Base-by-base conservation (phyloP, 2,329 filamentous ascomycete species). In the Venturia effusa region DNA sequence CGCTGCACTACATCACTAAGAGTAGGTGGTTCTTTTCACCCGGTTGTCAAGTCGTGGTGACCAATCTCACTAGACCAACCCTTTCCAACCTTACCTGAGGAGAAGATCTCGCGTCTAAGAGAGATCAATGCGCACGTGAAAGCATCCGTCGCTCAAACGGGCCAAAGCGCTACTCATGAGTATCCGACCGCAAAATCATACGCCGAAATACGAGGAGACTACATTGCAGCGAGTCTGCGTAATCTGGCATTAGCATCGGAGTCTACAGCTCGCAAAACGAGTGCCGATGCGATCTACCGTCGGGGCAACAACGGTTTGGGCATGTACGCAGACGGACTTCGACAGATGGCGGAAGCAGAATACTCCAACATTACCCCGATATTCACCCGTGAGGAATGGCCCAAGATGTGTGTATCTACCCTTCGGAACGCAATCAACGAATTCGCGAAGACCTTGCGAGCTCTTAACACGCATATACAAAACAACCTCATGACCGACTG, bases 1-100 rank as follows among this genome's bases (percentile, higher is more conserved):
- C 94, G 8, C 79, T 99, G 55, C 90, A 96, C 74, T 97, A 88
- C 72, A 88, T 97, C 70, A 97, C 92, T 22, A 97, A 97, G 76
- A 85, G 91, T 79, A 83, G 81, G 61, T 41, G 13, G 30, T 13
- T n/a, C n/a, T 41, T 27, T 62, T 19, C 41, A 39, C 10, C 27
- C 17, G 1, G 1, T 57, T 17, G 11, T 51, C 11, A 13, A 27
- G 10, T n/a, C 8, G 61, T 17, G 6, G 37, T 45, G 13, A 59
- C 40, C 59, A 11, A 51, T 64, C 66, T 70, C 65, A 67, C 39
- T 66, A 84, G 82, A 84, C 61, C 78, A 84, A 17, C 85, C 89
- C 0, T 99, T 97, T 70, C 94, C 94, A 10, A 81, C 87, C 11
- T 82, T 97, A 34, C 82, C 88, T 0, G 84, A 88, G 67, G 90